Base-by-base conservation (phyloP, 768 basidiomycete species). In the Kwoniella europaea region DNA sequence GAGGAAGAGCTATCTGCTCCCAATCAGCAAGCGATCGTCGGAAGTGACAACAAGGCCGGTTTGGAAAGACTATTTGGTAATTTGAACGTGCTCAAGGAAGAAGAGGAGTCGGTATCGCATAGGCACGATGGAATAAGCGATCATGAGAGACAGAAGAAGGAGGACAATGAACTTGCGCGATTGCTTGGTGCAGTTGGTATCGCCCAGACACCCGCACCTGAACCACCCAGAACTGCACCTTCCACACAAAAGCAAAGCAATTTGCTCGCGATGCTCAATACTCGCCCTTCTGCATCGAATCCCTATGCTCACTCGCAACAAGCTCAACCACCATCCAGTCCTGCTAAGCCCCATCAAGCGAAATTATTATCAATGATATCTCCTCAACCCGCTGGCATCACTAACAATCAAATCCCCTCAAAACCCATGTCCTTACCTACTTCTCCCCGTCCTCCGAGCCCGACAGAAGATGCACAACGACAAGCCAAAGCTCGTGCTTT, bases 131-230 rank as follows among this genome's bases (percentile, higher is more conserved):
- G 43, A 6, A n/a, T 66, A 20, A 50, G 29, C 24, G 70, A 71
- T 41, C n/a, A 56, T 24, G 65, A 58, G 22, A 67, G 73, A 35
- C 52, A 77, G 64, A 63, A 69, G 29, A 65, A 68, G 20, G 75
- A 80, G 42, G 77, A 81, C 56, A 75, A 78, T 53, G 78, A 68
- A 24, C 65, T 81, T 3, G 71, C 73, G 1, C 67, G 59, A 41
- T 60, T 81, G 10, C 63, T 81, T 4, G 81, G 91, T 90, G 74
- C 85, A 90, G 27, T 91, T 3, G 71, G 91, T 2, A 85, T 92
- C 69, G 84, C 91, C 12, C 91, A 92, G 79, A 85, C 88, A 15
- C 88, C 92, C 44, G 90, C 89, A 70, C 86, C 89, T 86, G 86
- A 88, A 27, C 86, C 88, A 12, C 22, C 63, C 13, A 65, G 54